Conservation (phyloP, 2,329 filamentous ascomycete genomes). For the Diaporthe aspalathi region DNA sequence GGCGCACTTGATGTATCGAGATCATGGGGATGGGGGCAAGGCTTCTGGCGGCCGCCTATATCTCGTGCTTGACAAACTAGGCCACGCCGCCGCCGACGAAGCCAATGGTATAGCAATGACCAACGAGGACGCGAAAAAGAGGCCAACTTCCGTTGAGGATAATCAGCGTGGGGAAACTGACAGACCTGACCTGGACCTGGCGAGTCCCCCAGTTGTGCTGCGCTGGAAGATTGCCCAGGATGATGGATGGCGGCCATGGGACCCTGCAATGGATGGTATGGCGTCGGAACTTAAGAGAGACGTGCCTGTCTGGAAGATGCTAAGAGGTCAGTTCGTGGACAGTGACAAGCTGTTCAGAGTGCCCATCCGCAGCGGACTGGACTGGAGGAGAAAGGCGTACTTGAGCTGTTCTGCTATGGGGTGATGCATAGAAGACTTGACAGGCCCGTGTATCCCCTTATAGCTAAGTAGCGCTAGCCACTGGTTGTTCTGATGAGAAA, state of each 20-base stretch:
- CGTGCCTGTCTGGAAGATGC: slow-evolving; percentile 15
- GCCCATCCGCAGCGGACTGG: slow-evolving; percentile 1
- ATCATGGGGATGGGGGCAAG: not conserved
- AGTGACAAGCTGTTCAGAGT: slow-evolving; percentile 22
- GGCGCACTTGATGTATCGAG: not conserved
- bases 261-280: not conserved
- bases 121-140: not conserved
- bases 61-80: not conserved
- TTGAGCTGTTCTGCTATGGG: not conserved
- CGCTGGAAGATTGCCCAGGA: slow-evolving; percentile 1
- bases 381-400: slow-evolving; percentile 12
- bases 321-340: slow-evolving; percentile 18
- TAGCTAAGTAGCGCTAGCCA: too few relatives aligned
- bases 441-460: not conserved
- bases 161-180: too few relatives aligned
- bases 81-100: not conserved
- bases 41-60: not conserved
- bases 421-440: not conserved
- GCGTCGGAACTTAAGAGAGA: slow-evolving; percentile 6
- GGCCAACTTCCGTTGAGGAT: not conserved
- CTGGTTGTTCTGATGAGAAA: not conserved
- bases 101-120: too few relatives aligned
- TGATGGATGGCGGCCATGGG: slow-evolving; percentile 2
- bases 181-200: not conserved
- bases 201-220: not conserved